These are phyloP conservation scores for Xerocomellus intermedius DNA, from an alignment of 768 basidiomycete species.

Conservation along the genomic window DNA sequence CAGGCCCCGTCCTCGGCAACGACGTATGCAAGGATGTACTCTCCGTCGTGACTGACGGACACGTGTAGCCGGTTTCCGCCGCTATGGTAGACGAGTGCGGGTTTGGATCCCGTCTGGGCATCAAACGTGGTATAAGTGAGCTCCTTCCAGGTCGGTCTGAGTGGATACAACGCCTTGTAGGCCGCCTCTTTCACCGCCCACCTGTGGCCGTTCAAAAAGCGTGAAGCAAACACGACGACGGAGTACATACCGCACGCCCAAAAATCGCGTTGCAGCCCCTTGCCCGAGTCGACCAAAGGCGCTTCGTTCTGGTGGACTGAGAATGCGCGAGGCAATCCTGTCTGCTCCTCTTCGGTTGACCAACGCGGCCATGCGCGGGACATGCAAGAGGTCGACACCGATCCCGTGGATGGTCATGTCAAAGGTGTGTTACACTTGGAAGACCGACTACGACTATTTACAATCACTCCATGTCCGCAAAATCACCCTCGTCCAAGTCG, in stretches of 20 bases:
- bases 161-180: slow-evolving; percentile 81
- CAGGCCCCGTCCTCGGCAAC: slow-evolving; percentile 44
- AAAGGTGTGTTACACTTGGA: background rate
- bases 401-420: slow-evolving; percentile 67
- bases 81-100: slow-evolving; percentile 36
- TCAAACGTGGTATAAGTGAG: slow-evolving; percentile 47
- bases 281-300: slow-evolving; percentile 25
- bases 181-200: slow-evolving; percentile 86
- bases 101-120: slow-evolving; percentile 38
- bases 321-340: slow-evolving; percentile 59
- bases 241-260: slow-evolving; percentile 64
- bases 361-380: slow-evolving; percentile 62
- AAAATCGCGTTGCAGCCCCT: slow-evolving; percentile 41
- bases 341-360: slow-evolving; percentile 45
- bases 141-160: slow-evolving; percentile 72
- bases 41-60: slow-evolving; percentile 81
- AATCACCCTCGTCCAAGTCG: slow-evolving; percentile 93
- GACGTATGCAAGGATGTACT: slow-evolving; percentile 70
- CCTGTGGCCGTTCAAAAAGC: slow-evolving; percentile 36
- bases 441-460: background rate
- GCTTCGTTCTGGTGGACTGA: slow-evolving; percentile 47
- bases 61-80: slow-evolving; percentile 55
- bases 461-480: slow-evolving; percentile 65
- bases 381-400: slow-evolving; percentile 71
- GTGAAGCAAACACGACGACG: background rate